Evolutionary conservation across 306 rosid genomes (phyloP).

Genomic region (Quillaja saponaria): DNA sequence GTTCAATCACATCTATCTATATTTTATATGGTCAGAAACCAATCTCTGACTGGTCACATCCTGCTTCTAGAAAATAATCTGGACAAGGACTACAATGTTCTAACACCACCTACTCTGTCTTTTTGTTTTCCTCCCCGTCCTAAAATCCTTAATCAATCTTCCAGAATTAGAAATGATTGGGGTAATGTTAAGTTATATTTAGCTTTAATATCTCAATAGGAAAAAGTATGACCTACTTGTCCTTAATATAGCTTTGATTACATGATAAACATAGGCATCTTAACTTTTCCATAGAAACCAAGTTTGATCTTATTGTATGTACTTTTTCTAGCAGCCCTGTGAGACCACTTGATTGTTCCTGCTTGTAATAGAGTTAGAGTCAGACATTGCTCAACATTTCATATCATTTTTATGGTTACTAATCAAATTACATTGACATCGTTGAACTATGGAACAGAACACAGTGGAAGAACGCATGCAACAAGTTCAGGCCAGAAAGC

Average conservation of each 20-base stretch:
- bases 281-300: background rate
- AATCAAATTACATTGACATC: too few relatives aligned
- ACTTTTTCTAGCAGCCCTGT: too few relatives aligned
- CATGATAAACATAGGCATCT: background rate
- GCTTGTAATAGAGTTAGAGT: too few relatives aligned
- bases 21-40: background rate
- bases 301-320: too few relatives aligned
- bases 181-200: too few relatives aligned
- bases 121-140: conserved; percentile 4
- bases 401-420: too few relatives aligned
- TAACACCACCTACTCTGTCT: conserved; percentile 7
- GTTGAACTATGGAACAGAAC: conserved; percentile 36
- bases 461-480: conserved; percentile 75
- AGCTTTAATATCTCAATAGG: background rate
- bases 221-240: background rate
- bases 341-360: too few relatives aligned
- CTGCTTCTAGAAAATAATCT: background rate
- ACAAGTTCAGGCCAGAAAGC: conserved; percentile 75
- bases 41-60: background rate
- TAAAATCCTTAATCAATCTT: too few relatives aligned
- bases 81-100: conserved; percentile 14
- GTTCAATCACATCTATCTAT: background rate
- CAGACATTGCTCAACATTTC: too few relatives aligned
- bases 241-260: conserved; percentile 6
- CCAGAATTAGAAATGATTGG: too few relatives aligned